These are phyloP conservation scores for Lactarius evosmus DNA, from an alignment of 768 basidiomycete species.

Conservation along the genomic window DNA sequence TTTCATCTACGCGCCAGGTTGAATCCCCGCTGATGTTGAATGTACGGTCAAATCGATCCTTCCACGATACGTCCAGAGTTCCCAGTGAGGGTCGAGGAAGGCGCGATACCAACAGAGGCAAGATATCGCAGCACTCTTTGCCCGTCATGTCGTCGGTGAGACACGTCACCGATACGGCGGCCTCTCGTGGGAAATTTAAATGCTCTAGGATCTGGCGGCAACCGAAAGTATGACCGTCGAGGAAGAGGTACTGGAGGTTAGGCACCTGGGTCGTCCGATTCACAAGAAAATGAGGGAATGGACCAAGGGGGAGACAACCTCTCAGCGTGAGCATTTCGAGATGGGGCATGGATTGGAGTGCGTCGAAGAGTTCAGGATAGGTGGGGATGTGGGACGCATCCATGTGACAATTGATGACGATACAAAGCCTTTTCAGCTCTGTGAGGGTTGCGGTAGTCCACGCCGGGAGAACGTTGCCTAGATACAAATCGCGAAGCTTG, in stretches of 20 bases:
- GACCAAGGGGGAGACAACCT: slow-evolving; percentile 12
- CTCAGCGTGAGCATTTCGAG: slow-evolving; percentile 10
- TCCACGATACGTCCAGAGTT: slow-evolving; percentile 22
- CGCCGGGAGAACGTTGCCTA: slow-evolving; percentile 6
- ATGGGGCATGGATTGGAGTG: slow-evolving; percentile 7
- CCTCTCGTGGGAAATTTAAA: slow-evolving; percentile 9
- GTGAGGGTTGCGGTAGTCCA: slow-evolving; percentile 9
- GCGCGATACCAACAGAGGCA: slow-evolving; percentile 14
- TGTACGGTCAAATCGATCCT: slow-evolving; percentile 10
- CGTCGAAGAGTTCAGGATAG: slow-evolving; percentile 15
- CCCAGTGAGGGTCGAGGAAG: slow-evolving; percentile 20
- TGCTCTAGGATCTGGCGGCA: slow-evolving; percentile 13
- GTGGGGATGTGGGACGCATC: slow-evolving; percentile 5
- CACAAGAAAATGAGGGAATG: not conserved
- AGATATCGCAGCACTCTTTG: slow-evolving; percentile 17
- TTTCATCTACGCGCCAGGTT: slow-evolving; percentile 9
- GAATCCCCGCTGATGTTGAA: slow-evolving; percentile 16
- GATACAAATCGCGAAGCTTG: not conserved
- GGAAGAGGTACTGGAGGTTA: slow-evolving; percentile 8
- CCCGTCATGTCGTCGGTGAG: slow-evolving; percentile 17
- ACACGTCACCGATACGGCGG: not conserved
- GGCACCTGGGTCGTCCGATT: slow-evolving; percentile 1
- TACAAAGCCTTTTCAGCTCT: slow-evolving; percentile 1
- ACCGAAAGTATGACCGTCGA: slow-evolving; percentile 5
- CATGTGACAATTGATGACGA: slow-evolving; percentile 1